Conservation (phyloP, 306 rosid genomes). For the Psophocarpus tetragonolobus region DNA sequence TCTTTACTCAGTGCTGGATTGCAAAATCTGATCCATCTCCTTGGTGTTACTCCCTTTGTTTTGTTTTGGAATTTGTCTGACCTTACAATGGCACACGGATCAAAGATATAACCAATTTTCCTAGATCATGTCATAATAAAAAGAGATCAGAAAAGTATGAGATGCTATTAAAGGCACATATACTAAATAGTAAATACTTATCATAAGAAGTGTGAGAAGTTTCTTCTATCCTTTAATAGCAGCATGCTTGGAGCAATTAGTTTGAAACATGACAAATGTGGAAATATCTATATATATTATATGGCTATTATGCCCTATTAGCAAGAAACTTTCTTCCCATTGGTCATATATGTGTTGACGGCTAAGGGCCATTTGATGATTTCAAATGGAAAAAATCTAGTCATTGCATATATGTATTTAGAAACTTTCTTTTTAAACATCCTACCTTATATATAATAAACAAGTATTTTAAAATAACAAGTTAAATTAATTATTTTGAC, state of each 20-base stretch:
- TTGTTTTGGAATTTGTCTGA: conserved; percentile 95
- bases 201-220: not conserved
- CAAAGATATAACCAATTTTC: conserved; percentile 26
- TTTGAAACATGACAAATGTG: conserved; percentile 3
- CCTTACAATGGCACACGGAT: conserved; percentile 60
- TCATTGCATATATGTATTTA: not conserved
- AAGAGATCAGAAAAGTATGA: too few species aligned
- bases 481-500: too few species aligned
- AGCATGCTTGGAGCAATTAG: conserved; percentile 4
- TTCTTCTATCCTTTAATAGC: not conserved
- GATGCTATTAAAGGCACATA: not conserved
- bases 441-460: too few species aligned
- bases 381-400: not conserved
- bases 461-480: too few species aligned
- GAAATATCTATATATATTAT: conserved; percentile 13
- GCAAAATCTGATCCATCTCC: conserved; percentile 97
- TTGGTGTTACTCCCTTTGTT: conserved; percentile 97
- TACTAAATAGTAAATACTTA: not conserved
- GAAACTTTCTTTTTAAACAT: too few species aligned
- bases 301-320: not conserved
- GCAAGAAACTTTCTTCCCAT: conserved; percentile 8
- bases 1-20: conserved; percentile 82
- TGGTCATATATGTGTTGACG: not conserved
- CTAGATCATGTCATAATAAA: too few species aligned
- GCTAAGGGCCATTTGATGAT: conserved; percentile 1